phyloP scores from a whole-genome alignment of 2,329 filamentous ascomycete species.

The Nannizziopsis arthrosporioides region DNA sequence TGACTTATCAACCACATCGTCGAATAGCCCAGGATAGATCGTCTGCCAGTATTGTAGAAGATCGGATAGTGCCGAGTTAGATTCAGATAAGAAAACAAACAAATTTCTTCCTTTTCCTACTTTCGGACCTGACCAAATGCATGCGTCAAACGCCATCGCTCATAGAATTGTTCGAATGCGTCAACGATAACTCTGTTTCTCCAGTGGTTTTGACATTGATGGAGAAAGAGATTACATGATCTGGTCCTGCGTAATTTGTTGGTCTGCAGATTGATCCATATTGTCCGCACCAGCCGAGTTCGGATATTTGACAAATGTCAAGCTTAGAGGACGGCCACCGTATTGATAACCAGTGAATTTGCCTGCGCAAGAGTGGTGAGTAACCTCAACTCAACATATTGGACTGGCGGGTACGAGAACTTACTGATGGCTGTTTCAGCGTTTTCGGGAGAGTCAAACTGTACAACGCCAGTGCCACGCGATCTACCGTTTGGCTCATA shows the following conservation, averaged over 20 bases:
- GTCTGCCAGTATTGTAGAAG: too few relatives aligned
- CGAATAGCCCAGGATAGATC: too few relatives aligned
- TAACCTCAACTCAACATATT: not conserved
- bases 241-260: conserved; percentile 75
- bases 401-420: conserved; percentile 18
- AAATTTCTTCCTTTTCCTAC: too few relatives aligned
- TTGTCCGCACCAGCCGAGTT: conserved; percentile 55
- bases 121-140: too few relatives aligned
- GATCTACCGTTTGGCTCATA: conserved; percentile 95
- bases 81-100: too few relatives aligned
- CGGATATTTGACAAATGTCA: conserved; percentile 89
- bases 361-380: conserved; percentile 37
- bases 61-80: too few relatives aligned
- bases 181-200: too few relatives aligned
- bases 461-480: conserved; percentile 88
- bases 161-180: too few relatives aligned
- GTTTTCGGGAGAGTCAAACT: conserved; percentile 71
- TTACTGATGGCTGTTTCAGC: conserved; percentile 78
- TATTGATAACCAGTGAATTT: conserved; percentile 99
- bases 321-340: conserved; percentile 80
- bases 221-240: conserved; percentile 60
- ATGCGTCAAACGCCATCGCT: too few relatives aligned
- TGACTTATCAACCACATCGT: too few relatives aligned
- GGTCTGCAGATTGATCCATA: conserved; percentile 63
- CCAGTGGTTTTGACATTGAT: not conserved